Conservation (phyloP, 129 eudicot genomes). For the Glebionis coronaria region DNA sequence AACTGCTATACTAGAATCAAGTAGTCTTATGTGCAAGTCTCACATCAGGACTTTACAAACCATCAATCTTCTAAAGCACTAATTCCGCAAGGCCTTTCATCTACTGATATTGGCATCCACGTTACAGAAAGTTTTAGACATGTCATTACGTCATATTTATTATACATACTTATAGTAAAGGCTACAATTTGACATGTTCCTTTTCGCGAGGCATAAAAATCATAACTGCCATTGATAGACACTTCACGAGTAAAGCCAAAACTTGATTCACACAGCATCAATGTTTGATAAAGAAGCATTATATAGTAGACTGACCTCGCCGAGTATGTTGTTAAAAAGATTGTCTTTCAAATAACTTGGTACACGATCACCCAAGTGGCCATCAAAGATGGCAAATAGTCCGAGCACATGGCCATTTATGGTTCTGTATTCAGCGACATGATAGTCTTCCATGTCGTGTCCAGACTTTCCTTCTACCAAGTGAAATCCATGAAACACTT, state of each 20-base stretch:
- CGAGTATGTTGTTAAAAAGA: conserved; percentile 67
- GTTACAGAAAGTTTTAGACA: background rate
- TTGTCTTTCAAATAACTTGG: conserved; percentile 69
- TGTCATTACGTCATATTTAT: background rate
- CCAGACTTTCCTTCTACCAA: conserved; percentile 78
- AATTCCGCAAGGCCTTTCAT: background rate
- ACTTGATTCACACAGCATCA: background rate
- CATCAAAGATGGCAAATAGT: conserved; percentile 77
- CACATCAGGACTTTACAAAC: background rate
- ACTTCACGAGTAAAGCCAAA: background rate
- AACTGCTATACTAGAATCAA: background rate
- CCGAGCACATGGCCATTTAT: conserved; percentile 61
- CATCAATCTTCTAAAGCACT: background rate
- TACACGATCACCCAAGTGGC: conserved; percentile 75
- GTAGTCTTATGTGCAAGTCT: background rate
- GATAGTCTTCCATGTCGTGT: conserved; percentile 88
- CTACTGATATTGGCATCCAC: background rate
- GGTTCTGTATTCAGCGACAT: conserved; percentile 67
- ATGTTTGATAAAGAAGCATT: conserved; percentile 13
- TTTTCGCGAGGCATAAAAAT: background rate
- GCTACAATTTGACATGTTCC: background rate
- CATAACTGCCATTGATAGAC: background rate
- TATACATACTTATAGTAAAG: background rate
- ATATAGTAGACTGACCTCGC: conserved; percentile 41
- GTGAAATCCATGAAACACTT: conserved; percentile 67